phyloP scores from a whole-genome alignment of 2,329 filamentous ascomycete species.

The Neonectria magnoliae region DNA sequence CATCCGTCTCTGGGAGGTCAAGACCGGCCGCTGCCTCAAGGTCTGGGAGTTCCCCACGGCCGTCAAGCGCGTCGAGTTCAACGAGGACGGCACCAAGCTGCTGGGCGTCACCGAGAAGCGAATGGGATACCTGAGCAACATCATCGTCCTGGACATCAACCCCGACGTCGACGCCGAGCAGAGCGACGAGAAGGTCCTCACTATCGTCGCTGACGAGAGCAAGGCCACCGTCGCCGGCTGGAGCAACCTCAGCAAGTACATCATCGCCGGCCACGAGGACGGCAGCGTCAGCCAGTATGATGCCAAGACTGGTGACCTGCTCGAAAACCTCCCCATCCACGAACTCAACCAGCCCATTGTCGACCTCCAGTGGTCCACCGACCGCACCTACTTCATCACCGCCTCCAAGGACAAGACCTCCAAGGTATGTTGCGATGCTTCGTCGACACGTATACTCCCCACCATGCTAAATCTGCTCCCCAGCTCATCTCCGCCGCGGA shows the following conservation, averaged over 20 bases:
- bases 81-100: slow-evolving; percentile 88
- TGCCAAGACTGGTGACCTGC: slow-evolving; percentile 86
- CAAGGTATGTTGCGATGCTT: slow-evolving; percentile 67
- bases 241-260: slow-evolving; percentile 94
- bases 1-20: slow-evolving; percentile 95
- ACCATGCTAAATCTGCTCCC: slow-evolving; percentile 22
- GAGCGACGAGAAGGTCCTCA: slow-evolving; percentile 81
- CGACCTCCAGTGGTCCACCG: slow-evolving; percentile 92
- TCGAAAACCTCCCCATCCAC: slow-evolving; percentile 85
- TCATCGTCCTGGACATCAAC: slow-evolving; percentile 90
- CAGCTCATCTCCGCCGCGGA: slow-evolving; percentile 85
- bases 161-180: slow-evolving; percentile 85
- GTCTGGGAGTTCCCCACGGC: slow-evolving; percentile 97
- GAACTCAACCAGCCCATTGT: slow-evolving; percentile 85
- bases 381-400: slow-evolving; percentile 98
- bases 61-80: slow-evolving; percentile 98
- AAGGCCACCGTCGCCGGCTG: slow-evolving; percentile 98
- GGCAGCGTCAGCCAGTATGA: slow-evolving; percentile 92
- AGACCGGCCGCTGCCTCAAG: slow-evolving; percentile 92
- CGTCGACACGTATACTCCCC: background rate
- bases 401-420: slow-evolving; percentile 97
- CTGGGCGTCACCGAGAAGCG: slow-evolving; percentile 98
- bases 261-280: slow-evolving; percentile 97
- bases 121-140: slow-evolving; percentile 94
- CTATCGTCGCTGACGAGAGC: slow-evolving; percentile 93